These are phyloP conservation scores for Cymbopogon citratus DNA, from an alignment of 176 grass and related monocot species.

Conservation along the genomic window DNA sequence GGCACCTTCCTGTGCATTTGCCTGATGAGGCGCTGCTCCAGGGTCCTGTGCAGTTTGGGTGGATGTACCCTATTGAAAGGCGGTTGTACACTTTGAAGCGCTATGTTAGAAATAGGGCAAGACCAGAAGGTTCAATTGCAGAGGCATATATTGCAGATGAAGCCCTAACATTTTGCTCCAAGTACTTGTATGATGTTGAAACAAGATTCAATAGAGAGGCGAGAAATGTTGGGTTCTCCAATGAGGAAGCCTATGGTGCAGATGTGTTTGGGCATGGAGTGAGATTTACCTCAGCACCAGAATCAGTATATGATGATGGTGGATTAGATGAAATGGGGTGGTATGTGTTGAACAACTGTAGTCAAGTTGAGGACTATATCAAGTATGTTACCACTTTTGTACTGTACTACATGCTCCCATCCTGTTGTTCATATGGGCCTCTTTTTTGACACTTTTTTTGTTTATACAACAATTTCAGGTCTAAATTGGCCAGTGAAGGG, in stretches of 20 bases:
- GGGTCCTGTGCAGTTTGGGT: background rate
- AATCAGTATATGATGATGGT: background rate
- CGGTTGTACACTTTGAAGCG: background rate
- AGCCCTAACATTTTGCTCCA: slow-evolving; percentile 14
- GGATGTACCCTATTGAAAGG: background rate
- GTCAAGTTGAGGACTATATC: background rate
- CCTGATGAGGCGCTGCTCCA: too few relatives aligned
- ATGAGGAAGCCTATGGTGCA: too few relatives aligned
- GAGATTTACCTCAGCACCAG: too few relatives aligned
- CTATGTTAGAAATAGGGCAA: background rate
- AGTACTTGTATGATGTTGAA: background rate
- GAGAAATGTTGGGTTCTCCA: too few relatives aligned
- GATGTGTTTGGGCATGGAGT: background rate
- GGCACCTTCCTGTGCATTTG: background rate
- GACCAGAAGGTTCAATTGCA: background rate
- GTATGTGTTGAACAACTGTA: background rate
- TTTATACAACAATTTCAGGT: background rate
- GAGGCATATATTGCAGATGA: slow-evolving; percentile 4
- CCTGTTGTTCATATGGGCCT: too few relatives aligned
- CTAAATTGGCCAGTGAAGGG: background rate
- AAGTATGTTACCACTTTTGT: background rate
- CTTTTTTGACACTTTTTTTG: background rate
- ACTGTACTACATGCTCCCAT: background rate
- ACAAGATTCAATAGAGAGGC: too few relatives aligned
- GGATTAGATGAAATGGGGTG: background rate